Conservation (phyloP, 805 yeast species). For the Candida coquimbonensis region DNA sequence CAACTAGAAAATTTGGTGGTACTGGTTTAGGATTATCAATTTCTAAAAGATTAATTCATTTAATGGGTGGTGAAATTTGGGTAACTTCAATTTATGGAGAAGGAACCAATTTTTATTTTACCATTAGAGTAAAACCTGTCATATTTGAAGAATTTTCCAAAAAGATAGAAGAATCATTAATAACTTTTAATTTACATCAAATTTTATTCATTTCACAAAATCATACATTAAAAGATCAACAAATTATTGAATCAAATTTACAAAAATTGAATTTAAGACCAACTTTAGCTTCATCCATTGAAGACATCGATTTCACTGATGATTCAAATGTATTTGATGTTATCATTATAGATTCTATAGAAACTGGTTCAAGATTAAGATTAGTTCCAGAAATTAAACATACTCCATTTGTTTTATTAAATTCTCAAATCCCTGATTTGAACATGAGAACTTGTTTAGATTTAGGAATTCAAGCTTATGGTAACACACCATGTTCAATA, state of each 20-base stretch:
- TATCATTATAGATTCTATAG: conserved; percentile 73
- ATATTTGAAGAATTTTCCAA: conserved; percentile 38
- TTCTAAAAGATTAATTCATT: conserved; percentile 77
- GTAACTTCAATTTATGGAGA: conserved; percentile 71
- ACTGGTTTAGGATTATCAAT: conserved; percentile 88
- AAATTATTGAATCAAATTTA: conserved; percentile 44
- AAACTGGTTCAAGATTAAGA: conserved; percentile 64
- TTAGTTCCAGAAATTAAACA: conserved; percentile 71
- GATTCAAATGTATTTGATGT: conserved; percentile 57
- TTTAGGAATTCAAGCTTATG: conserved; percentile 80
- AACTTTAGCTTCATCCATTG: conserved; percentile 48
- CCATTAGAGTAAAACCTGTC: conserved; percentile 71
- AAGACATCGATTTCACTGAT: conserved; percentile 41
- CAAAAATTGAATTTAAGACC: conserved; percentile 54
- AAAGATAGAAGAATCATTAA: conserved; percentile 58
- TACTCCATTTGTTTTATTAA: conserved; percentile 73
- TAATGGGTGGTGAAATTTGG: conserved; percentile 94
- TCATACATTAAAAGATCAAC: conserved; percentile 43
- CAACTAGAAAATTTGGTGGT: conserved; percentile 88
- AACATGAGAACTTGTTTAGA: conserved; percentile 79
- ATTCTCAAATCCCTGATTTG: conserved; percentile 69
- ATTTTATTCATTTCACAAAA: conserved; percentile 64
- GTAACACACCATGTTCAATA: conserved; percentile 80
- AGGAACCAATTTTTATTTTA: conserved; percentile 79
- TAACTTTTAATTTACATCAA: conserved; percentile 66